Base-by-base conservation (phyloP, 176 grass and related monocot genomes). In the Ananas comosus region DNA sequence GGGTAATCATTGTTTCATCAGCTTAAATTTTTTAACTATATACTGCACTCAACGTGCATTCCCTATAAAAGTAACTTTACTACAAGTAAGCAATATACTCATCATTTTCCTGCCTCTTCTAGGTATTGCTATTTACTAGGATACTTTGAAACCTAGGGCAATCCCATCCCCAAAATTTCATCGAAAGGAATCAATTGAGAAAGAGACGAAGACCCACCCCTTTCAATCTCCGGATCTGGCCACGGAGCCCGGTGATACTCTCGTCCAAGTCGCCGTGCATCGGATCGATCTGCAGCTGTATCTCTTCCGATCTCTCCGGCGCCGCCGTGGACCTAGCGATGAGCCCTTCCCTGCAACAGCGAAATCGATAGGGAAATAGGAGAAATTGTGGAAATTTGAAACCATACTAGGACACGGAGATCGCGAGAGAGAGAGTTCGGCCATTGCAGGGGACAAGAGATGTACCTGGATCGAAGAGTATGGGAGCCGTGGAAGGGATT, bases 261-360 rank as follows among this genome's bases (percentile, higher is more conserved):
- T 96, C 78, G 66, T 91, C 88, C 76, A 96, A 57, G 49, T 96
- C 83, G 12, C 65, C 75, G 71, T 82, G 85, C 48, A 84, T 84
- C 51, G 86, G 91, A 72, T 94, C 91, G 42, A 87, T 95, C 81
- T 87, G 83, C 68, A 95, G 65, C 17, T 85, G 83, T 52, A 95
- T 76, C 68, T 95, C 83, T n/a, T 66, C 80, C 48, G 91, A 77
- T 69, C 78, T 80, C 70, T 83, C 83, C 71, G 64, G 69, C 1
- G 79, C 33, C 33, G 33, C 33, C 33, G 33, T 42, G 21, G 56
- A 54, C 56, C 82, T 85, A 12, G 70, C 71, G 8, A 79, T 88
- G 13, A 92, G 82, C 9, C 79, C 85, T 72, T 92, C 82, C 70
- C 89, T 92, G 77, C 51, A 69, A 51, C 76, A 70, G 22, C 64